These are phyloP conservation scores for Pseudocercospora crystallina DNA, from an alignment of 2,329 filamentous ascomycete genomes.

Conservation along the genomic window DNA sequence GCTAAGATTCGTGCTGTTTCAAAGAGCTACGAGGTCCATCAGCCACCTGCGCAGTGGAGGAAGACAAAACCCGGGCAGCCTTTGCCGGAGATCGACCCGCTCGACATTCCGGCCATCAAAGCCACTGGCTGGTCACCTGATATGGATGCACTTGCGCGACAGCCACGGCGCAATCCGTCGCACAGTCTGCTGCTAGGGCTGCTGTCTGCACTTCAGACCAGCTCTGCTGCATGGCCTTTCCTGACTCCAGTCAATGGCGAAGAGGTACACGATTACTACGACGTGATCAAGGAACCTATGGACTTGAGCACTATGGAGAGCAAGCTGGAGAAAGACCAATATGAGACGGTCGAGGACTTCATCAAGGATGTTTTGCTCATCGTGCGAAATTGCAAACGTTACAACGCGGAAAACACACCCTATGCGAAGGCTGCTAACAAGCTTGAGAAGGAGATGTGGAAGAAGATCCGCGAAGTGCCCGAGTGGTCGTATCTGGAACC, in stretches of 20 bases:
- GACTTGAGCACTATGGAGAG: constrained; percentile 93
- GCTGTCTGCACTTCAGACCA: constrained; percentile 93
- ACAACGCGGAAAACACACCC: constrained; percentile 92
- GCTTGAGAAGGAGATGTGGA: constrained; percentile 93
- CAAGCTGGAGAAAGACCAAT: constrained; percentile 91
- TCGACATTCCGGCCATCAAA: constrained; percentile 82
- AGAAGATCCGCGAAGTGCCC: constrained; percentile 83
- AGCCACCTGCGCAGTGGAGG: constrained; percentile 82
- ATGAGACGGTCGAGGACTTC: constrained; percentile 88
- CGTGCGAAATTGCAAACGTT: constrained; percentile 91
- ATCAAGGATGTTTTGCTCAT: constrained; percentile 82
- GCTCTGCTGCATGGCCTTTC: constrained; percentile 92
- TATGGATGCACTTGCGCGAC: constrained; percentile 95
- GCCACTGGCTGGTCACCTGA: constrained; percentile 93
- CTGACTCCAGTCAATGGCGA: constrained; percentile 89
- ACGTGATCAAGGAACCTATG: constrained; percentile 98
- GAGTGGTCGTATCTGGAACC: constrained; percentile 66
- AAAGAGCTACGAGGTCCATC: constrained; percentile 82
- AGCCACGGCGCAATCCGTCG: constrained; percentile 92
- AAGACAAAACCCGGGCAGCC: constrained; percentile 52
- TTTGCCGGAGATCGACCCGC: constrained; percentile 73
- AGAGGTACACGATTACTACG: constrained; percentile 98
- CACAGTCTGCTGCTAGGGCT: constrained; percentile 92
- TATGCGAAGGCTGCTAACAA: constrained; percentile 96
- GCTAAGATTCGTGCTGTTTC: constrained; percentile 92